phyloP scores from a whole-genome alignment of 257 asterid genomes.

The Schizonepeta tenuifolia region DNA sequence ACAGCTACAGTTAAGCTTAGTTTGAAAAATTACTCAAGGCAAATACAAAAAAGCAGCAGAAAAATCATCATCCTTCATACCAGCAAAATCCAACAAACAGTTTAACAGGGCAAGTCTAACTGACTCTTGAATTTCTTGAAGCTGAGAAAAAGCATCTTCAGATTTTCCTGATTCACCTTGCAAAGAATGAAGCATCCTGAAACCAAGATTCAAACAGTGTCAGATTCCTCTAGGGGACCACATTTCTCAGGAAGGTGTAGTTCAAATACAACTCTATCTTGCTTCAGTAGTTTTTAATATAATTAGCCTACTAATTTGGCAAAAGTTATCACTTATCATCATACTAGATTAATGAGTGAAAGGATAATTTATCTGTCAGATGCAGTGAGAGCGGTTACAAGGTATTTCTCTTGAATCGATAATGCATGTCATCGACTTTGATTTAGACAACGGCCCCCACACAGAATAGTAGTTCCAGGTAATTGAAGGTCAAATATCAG shows the following conservation, averaged over 20 bases:
- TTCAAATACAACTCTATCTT: slow-evolving; percentile 1
- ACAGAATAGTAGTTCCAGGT: background rate
- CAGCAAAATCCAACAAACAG: slow-evolving; percentile 88
- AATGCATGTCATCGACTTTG: background rate
- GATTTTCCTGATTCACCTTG: slow-evolving; percentile 76
- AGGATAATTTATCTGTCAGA: slow-evolving; percentile 1
- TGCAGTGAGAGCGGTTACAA: background rate
- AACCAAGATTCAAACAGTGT: slow-evolving; percentile 32
- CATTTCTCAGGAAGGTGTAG: slow-evolving; percentile 31
- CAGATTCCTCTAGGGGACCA: slow-evolving; percentile 11
- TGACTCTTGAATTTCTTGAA: slow-evolving; percentile 91
- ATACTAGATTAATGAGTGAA: slow-evolving; percentile 16
- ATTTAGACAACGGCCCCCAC: background rate
- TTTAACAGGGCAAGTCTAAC: slow-evolving; percentile 87
- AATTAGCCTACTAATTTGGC: background rate
- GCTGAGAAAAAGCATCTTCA: slow-evolving; percentile 72
- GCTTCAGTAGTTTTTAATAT: slow-evolving; percentile 22
- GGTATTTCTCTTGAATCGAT: slow-evolving; percentile 14
- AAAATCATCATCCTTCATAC: slow-evolving; percentile 48
- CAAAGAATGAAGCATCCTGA: slow-evolving; percentile 85
- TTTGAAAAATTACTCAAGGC: background rate
- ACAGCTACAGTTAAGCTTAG: background rate
- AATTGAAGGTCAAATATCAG: background rate
- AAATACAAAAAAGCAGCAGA: background rate
- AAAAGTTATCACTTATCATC: background rate